Evolutionary conservation across 2,329 filamentous ascomycete species (phyloP).

Genomic region (Conoideocrella luteorostrata): DNA sequence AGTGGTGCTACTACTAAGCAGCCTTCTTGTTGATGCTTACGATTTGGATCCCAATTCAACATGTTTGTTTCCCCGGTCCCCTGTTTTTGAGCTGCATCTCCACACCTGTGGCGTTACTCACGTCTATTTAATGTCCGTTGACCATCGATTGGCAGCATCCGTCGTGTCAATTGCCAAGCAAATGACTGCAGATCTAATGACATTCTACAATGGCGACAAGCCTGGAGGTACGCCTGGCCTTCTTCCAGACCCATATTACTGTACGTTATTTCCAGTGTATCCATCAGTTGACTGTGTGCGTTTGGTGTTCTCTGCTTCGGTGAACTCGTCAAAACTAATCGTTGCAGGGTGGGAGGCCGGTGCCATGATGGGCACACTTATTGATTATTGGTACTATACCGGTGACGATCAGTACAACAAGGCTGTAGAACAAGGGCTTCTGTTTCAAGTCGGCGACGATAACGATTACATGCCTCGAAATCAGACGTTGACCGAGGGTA

Average conservation of each 20-base stretch:
- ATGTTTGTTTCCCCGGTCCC: constrained; percentile 17
- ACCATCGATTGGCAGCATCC: constrained; percentile 33
- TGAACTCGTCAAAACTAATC: constrained; percentile 2
- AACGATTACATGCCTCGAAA: constrained; percentile 73
- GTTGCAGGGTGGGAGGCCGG: constrained; percentile 63
- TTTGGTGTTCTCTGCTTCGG: neutral
- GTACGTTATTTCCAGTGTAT: constrained; percentile 27
- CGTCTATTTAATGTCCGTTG: constrained; percentile 4
- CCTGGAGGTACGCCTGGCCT: constrained; percentile 45
- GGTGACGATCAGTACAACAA: constrained; percentile 67
- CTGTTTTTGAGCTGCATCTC: neutral
- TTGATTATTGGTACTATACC: constrained; percentile 84
- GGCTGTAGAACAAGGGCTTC: constrained; percentile 58
- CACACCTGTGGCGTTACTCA: neutral
- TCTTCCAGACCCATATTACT: constrained; percentile 48
- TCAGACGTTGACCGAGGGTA: constrained; percentile 62
- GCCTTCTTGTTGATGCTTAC: constrained; percentile 24
- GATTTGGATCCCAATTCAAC: constrained; percentile 30
- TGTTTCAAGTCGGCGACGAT: constrained; percentile 67
- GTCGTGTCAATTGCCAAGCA: constrained; percentile 41
- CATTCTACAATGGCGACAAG: constrained; percentile 38
- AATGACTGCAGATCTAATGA: constrained; percentile 44
- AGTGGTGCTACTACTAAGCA: constrained; percentile 7
- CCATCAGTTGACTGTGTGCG: neutral
- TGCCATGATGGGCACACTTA: constrained; percentile 62